Evolutionary conservation across 768 basidiomycete genomes (phyloP), one percentile per base, ranked within the genome.

Genomic region (Austroboletus eburneus): DNA sequence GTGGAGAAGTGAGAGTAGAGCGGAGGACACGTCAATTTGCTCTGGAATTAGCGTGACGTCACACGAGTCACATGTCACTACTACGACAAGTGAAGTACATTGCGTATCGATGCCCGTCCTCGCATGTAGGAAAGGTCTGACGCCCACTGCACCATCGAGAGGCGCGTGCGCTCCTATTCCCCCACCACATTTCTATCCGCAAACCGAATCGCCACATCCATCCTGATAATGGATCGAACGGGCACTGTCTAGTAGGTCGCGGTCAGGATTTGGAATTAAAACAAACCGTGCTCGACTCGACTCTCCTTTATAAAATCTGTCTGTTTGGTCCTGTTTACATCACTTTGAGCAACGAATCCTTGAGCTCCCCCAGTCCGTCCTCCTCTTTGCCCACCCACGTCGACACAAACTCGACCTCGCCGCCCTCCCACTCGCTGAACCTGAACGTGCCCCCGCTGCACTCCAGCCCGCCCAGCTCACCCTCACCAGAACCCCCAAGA

Each of bases 391-490:
- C 58, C 8, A 77, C 72, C 47, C 76, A 85, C 0, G 80, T 83
- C 22, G 79, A 84, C 27, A 83, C 50, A 55, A 90, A 85, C 2
- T 70, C 60, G 17, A 90, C 69, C n/a, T 88, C 82, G 8, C 90
- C 89, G 3, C 87, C 90, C 55, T 91, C 89, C 89, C 89, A 92
- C 35, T 84, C 80, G 3, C 73, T 74, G 57, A 91, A 91, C 54
- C 72, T 81, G 72, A 92, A 92, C 17, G 68, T 51, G 27, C 27
- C 27, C 20, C 77, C 77, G 44, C 67, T 74, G 58, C 85, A 87
- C 40, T 91, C 87, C 45, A 92, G 64, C 0, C 89, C 88, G 29
- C 85, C 87, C 66, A 86, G 67, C 42, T 87, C 85, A 4, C 77
- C 69, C 25, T 70, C 65, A n/a, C 27, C 7, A 27, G 5, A 27